Base-by-base conservation (phyloP, 2,329 filamentous ascomycete genomes). In the Colletotrichum echinochloae region DNA sequence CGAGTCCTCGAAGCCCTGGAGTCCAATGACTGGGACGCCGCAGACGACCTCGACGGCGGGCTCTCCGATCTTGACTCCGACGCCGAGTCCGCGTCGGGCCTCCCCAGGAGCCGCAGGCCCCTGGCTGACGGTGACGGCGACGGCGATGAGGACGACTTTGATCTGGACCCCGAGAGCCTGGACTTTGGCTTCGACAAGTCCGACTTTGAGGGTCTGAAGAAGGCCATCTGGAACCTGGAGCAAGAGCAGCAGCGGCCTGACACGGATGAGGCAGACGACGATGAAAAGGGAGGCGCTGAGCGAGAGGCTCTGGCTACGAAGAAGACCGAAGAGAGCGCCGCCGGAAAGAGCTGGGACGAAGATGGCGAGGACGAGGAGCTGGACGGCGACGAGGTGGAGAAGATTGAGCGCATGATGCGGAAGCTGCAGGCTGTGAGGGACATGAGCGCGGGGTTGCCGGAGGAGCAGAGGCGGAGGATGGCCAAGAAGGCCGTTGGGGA, bases 391-490 rank as follows among this genome's bases (percentile, higher is more conserved):
- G 86, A 89, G 41, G 83, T 92, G 20, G 84, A 86, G 75, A 87
- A 88, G 77, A 77, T 92, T 37, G 89, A 91, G 75, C 80, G 81
- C 61, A 88, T 92, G 86, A 91, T 92, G 88, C 80, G 84, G 60
- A 90, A 88, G 78, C 80, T 92, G 71, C 88, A 89, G 78, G 88
- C 88, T 1, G 88, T 88, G 11, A 81, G 84, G 76, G 89, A 91
- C 64, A 84, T 88, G 73, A 88, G 85, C 37, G 85, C 87, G 16
- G 88, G 87, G 11, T 76, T 92, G 78, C 83, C 88, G 1, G 87
- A 89, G 75, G 86, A 87, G 33, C 88, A 92, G 79, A 84, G 88
- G 74, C 88, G 85, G 77, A 84, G 83, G 71, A 83, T 91, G 80
- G 90, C 90, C 3, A 87, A 87, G 28, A 86, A 86, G 74, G 89